A percentile compares a stretch with the other conserved stretches of the same genome.
These are phyloP conservation scores for Przewalskia tangutica DNA, from an alignment of 257 asterid genomes.

Conservation along the genomic window DNA sequence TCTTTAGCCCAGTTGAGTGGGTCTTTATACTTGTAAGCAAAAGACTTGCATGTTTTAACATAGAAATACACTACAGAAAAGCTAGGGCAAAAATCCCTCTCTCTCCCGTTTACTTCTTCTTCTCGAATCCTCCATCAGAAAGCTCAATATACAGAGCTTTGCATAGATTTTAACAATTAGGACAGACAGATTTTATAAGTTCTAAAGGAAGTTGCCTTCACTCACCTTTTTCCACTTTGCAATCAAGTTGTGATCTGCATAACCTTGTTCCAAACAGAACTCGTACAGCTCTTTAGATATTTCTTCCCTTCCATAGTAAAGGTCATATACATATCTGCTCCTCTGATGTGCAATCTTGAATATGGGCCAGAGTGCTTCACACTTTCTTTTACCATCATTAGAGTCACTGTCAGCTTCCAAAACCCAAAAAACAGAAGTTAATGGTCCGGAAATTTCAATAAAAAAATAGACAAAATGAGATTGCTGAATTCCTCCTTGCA, in stretches of 20 bases:
- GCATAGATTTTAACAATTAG: too few relatives aligned
- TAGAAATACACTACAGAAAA: too few relatives aligned
- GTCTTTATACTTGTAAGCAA: too few relatives aligned
- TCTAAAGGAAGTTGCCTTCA: not conserved
- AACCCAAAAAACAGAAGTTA: not conserved
- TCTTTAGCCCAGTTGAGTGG: too few relatives aligned
- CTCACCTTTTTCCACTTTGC: conserved; percentile 52
- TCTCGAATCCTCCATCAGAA: too few relatives aligned
- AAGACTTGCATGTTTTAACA: too few relatives aligned
- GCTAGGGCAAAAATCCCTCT: too few relatives aligned
- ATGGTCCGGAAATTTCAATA: not conserved
- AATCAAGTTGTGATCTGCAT: conserved; percentile 76
- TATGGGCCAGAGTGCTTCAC: conserved; percentile 90
- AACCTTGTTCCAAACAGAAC: conserved; percentile 87
- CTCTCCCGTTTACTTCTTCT: too few relatives aligned
- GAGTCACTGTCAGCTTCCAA: conserved; percentile 71
- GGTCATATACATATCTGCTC: conserved; percentile 75
- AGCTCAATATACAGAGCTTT: too few relatives aligned
- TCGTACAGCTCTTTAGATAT: conserved; percentile 80
- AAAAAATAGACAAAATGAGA: not conserved
- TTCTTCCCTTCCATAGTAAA: conserved; percentile 67
- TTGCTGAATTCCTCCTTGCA: not conserved
- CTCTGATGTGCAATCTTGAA: conserved; percentile 89
- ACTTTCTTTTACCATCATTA: conserved; percentile 77
- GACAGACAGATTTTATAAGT: not conserved